Base-by-base conservation (phyloP, 257 asterid species). In the Solanum neorickii region DNA sequence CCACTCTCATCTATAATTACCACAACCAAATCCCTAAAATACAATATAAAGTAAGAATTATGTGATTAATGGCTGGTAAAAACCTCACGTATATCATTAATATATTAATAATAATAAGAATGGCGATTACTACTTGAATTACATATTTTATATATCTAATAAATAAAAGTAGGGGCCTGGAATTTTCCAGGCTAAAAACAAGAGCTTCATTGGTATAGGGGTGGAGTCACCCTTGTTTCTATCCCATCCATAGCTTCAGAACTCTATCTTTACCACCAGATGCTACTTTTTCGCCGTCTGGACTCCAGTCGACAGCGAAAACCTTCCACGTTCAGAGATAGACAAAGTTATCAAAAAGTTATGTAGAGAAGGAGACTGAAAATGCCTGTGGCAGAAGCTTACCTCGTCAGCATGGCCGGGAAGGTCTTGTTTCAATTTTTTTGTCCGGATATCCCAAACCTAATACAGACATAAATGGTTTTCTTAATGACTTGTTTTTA, bases 391-490 rank as follows among this genome's bases (percentile, higher is more conserved):
- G 62, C 68, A 25, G 41, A 62, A 73, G 41, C 91, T 72, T 88
- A 97, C 99, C 94, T 97, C 99, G 83, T 96, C 99, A 52, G 98
- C 99, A 87, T 97, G 99, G 75, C 99, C 99, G 1, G 99, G 99
- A 88, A 97, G 99, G 88, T 97, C 98, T 87, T 94, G 98, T 82
- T 97, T 97, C 95, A 96, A 89, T 92, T 96, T 97, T 88, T 93
- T 91, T 1, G 97, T 94, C 44, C 98, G 94, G 83, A 96, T 91
- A 92, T 97, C 99, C 99, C 99, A 96, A 69, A 96, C 97, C 99
- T 97, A 87, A 83, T 44, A 75, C 29, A 62, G 62, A 60, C 20
- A 47, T 29, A 29, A 11, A 47, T 9, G 2, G 68, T 47, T 15
- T 14, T 47, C 68, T 80, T 27, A 29, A 29, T 10, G 42, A 80